Base-by-base conservation (phyloP, 2,329 filamentous ascomycete species). In the Sporothrix dimorphospora region DNA sequence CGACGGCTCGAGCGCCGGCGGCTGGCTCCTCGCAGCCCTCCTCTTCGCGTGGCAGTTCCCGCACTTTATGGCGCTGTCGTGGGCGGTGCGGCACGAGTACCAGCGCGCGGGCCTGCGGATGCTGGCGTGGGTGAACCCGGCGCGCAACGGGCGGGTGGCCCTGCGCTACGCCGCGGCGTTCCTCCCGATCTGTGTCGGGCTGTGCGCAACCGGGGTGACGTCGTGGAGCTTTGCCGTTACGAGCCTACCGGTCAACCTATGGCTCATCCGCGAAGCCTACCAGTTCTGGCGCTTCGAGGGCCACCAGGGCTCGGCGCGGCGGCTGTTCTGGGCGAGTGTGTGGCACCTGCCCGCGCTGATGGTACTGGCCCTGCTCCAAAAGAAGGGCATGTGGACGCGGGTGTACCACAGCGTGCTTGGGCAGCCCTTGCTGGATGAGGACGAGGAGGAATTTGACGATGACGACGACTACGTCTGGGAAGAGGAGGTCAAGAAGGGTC, bases 11-110 rank as follows among this genome's bases (percentile, higher is more conserved):
- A 89, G 80, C 34, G 82, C 90, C 12, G 96, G 96, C 5, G 96
- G 95, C 4, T 99, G 96, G 96, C 83, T 98, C 0, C 84, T 98
- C 16, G 95, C 93, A 0, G 89, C 87, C 0, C 83, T 98, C 7
- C 85, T 99, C 5, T 97, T 97, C 76, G 92, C 94, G 14, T 99
- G 96, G 96, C 95, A 99, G 79, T 98, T 99, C 79, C 94, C 96
- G 3, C 96, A 99, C 82, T 99, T 99, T 84, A 98, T 98, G 87
- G 92, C 94, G 0, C 86, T 99, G 27, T 94, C 92, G 63, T 97
- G 95, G 88, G 86, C 89, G 4, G 97, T 98, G 73, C 87, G 94
- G 24, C 91, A 97, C 9, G 96, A 99, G 80, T 99, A 99, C 85
- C 91, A 90, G 75, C 85, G 83, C 12, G 90, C 88, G 0, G 90